phyloP scores from a whole-genome alignment of 2,329 filamentous ascomycete species.

The Penicillium sp. region DNA sequence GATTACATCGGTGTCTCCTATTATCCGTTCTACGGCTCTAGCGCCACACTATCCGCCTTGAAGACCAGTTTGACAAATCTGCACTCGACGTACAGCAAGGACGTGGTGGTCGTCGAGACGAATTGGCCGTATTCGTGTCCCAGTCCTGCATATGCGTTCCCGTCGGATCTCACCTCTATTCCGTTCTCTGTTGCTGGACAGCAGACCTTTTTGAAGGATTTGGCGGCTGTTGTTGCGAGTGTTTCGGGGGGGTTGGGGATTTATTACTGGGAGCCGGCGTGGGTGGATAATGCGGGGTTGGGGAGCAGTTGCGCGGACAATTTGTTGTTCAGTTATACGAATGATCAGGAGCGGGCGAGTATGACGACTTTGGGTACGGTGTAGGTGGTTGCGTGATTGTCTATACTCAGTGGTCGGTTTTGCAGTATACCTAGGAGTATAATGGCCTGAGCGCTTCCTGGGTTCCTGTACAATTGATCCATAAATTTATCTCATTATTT shows the following conservation, averaged over 20 bases:
- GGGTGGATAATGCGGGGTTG: conserved; percentile 66
- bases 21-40: conserved; percentile 70
- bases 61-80: conserved; percentile 61
- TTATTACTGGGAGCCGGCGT: conserved; percentile 76
- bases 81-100: conserved; percentile 65
- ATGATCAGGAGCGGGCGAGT: conserved; percentile 60
- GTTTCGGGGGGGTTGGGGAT: conserved; percentile 62
- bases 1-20: conserved; percentile 74
- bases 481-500: no score
- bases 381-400: conserved; percentile 26
- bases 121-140: conserved; percentile 71
- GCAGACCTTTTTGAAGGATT: conserved; percentile 61
- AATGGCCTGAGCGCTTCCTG: no score
- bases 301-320: conserved; percentile 69
- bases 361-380: conserved; percentile 60
- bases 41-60: conserved; percentile 62
- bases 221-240: conserved; percentile 60
- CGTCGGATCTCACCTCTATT: conserved; percentile 61
- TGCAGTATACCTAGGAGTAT: no score
- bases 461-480: no score
- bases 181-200: conserved; percentile 68
- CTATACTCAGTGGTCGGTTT: neutral
- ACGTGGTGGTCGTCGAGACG: conserved; percentile 70
- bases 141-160: conserved; percentile 61
- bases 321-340: conserved; percentile 60